phyloP scores from a whole-genome alignment of 306 rosid genomes.

The Cicer cuneatum region DNA sequence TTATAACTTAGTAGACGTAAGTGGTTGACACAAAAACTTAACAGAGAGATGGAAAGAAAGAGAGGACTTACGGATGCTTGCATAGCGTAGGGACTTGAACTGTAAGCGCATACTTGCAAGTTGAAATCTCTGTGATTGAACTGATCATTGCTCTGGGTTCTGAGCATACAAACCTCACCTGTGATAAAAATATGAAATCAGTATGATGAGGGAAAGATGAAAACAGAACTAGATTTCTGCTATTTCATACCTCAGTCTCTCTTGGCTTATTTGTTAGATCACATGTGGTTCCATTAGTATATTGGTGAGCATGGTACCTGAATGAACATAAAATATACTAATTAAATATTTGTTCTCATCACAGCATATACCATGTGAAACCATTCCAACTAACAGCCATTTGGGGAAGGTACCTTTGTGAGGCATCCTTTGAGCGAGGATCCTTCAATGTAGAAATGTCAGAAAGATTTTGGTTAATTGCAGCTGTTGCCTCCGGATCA shows the following conservation, averaged over 20 bases:
- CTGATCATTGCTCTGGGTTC: conserved; percentile 82
- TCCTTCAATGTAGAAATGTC: conserved; percentile 87
- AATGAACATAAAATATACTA: conserved; percentile 33
- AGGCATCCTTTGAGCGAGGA: conserved; percentile 94
- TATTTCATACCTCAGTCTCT: conserved; percentile 79
- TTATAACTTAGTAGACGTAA: not conserved
- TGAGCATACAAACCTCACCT: conserved; percentile 97
- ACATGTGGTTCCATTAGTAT: conserved; percentile 85
- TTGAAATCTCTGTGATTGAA: conserved; percentile 91
- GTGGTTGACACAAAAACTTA: not conserved
- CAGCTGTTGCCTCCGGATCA: conserved; percentile 86
- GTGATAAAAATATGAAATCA: conserved; percentile 37
- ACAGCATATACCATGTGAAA: conserved; percentile 27
- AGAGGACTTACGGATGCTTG: conserved; percentile 82
- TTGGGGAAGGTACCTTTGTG: conserved; percentile 71
- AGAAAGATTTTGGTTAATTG: conserved; percentile 78
- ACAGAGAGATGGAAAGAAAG: conserved; percentile 41
- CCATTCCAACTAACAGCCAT: conserved; percentile 26
- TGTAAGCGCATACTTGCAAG: conserved; percentile 96
- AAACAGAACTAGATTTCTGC: conserved; percentile 11
- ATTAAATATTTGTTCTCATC: conserved; percentile 31
- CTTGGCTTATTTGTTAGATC: conserved; percentile 92
- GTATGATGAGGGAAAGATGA: conserved; percentile 23
- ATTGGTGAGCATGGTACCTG: conserved; percentile 93
- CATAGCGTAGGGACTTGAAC: conserved; percentile 86